phyloP scores from a whole-genome alignment of 495 filamentous ascomycete species.

The Lindgomyces ingoldianus region DNA sequence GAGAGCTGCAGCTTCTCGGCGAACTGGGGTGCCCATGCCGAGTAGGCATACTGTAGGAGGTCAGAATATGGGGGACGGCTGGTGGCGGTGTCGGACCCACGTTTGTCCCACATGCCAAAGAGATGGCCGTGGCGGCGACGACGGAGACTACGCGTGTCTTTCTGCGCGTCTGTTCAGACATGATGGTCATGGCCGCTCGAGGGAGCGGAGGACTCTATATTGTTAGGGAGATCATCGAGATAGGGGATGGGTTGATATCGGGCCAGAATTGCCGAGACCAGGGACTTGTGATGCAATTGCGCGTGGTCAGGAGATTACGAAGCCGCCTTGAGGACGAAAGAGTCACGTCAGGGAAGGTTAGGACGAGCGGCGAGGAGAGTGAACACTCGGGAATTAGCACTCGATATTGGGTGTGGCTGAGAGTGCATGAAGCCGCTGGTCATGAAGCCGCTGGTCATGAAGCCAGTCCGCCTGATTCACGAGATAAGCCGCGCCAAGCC shows the following conservation, averaged over 20 bases:
- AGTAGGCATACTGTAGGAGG: conserved; percentile 82
- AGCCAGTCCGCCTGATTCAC: background rate
- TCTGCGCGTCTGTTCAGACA: conserved; percentile 44
- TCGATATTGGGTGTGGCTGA: no score
- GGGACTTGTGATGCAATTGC: background rate
- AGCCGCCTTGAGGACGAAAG: background rate
- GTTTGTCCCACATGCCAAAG: conserved; percentile 90
- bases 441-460: no score
- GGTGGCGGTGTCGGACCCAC: conserved; percentile 51
- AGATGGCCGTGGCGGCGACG: conserved; percentile 80
- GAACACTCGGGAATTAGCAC: no score
- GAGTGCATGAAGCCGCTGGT: no score
- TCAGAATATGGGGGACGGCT: conserved; percentile 9
- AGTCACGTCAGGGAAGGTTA: background rate
- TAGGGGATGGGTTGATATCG: conserved; percentile 13
- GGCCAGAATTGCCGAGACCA: conserved; percentile 6
- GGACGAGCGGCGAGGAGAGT: no score
- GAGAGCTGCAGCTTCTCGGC: conserved; percentile 81
- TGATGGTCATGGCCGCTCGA: conserved; percentile 14
- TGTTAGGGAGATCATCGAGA: conserved; percentile 20
- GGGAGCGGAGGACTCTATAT: conserved; percentile 6
- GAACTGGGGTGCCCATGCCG: conserved; percentile 96
- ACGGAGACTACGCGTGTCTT: conserved; percentile 72
- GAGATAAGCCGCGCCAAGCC: background rate
- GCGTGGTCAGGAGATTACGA: background rate